Conservation (phyloP, 208 protist species). For the Jaenimonas drosophilae region DNA sequence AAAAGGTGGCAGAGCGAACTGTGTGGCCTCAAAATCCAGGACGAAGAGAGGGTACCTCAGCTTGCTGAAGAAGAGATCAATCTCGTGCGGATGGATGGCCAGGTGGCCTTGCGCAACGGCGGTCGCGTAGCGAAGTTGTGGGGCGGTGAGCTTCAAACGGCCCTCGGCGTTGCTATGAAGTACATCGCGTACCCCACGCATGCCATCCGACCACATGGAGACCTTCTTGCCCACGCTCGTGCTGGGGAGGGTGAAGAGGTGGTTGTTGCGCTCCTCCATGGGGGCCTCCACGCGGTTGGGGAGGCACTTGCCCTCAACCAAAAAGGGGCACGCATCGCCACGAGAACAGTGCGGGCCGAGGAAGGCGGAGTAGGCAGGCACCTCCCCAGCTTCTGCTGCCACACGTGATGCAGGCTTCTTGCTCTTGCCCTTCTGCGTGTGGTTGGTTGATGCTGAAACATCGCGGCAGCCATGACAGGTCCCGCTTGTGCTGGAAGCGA, state of each 20-base stretch:
- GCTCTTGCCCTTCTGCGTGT: neutral
- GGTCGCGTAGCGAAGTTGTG: constrained; percentile 77
- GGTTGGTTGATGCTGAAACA: too few relatives aligned
- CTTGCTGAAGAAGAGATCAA: constrained; percentile 63
- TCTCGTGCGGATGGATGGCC: constrained; percentile 61
- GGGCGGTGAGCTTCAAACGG: constrained; percentile 56
- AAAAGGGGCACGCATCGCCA: constrained; percentile 73
- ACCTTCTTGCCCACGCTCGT: constrained; percentile 58
- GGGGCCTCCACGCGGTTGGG: constrained; percentile 60
- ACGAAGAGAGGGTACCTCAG: constrained; percentile 80
- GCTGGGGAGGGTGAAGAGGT: constrained; percentile 81
- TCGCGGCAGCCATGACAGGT: too few relatives aligned
- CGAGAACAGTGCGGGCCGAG: constrained; percentile 63
- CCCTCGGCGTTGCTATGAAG: constrained; percentile 45
- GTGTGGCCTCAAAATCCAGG: constrained; percentile 85
- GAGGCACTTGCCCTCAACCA: constrained; percentile 73
- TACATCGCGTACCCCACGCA: constrained; percentile 63
- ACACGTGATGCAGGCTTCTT: neutral
- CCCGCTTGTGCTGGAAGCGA: constrained; percentile 2
- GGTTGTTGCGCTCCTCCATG: constrained; percentile 53
- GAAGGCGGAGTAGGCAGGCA: constrained; percentile 40
- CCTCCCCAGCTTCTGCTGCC: neutral
- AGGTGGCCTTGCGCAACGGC: constrained; percentile 48
- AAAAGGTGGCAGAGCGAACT: constrained; percentile 85
- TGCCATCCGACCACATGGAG: constrained; percentile 67